phyloP scores from a whole-genome alignment of 768 basidiomycete genomes.

The Tricholoma saponaceum region DNA sequence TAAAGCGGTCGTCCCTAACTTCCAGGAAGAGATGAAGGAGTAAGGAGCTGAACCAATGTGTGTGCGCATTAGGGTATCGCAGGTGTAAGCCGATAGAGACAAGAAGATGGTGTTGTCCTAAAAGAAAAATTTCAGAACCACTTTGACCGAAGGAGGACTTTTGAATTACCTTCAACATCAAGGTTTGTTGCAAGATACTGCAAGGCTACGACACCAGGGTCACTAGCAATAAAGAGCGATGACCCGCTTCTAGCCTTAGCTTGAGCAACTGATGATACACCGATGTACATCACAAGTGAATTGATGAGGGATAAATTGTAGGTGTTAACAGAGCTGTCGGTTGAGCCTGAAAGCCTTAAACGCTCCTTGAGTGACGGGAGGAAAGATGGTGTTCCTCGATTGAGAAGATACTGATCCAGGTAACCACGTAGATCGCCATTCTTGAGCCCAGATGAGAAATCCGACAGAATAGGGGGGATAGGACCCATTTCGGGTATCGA shows the following conservation, averaged over 20 bases:
- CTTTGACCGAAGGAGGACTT: not conserved
- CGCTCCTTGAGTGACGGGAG: constrained; percentile 77
- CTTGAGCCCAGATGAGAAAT: constrained; percentile 83
- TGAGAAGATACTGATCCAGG: constrained; percentile 83
- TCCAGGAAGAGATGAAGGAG: constrained; percentile 85
- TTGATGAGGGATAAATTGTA: constrained; percentile 93
- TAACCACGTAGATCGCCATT: constrained; percentile 72
- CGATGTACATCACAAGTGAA: constrained; percentile 92
- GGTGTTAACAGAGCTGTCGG: constrained; percentile 47
- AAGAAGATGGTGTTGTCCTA: constrained; percentile 93
- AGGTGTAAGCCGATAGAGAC: constrained; percentile 92
- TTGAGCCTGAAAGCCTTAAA: constrained; percentile 46
- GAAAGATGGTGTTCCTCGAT: constrained; percentile 68
- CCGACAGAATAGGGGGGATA: constrained; percentile 87
- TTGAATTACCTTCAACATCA: constrained; percentile 77
- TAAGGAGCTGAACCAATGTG: constrained; percentile 94
- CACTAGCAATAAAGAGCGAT: constrained; percentile 73
- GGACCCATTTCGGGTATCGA: constrained; percentile 86
- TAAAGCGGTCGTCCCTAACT: constrained; percentile 70
- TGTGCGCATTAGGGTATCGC: constrained; percentile 97
- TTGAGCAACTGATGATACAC: constrained; percentile 89
- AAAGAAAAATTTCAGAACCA: constrained; percentile 22
- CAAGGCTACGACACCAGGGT: constrained; percentile 82
- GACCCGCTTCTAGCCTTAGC: constrained; percentile 82
- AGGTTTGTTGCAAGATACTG: constrained; percentile 80